Base-by-base conservation (phyloP, 2,329 filamentous ascomycete species). In the Madurella fahalii region DNA sequence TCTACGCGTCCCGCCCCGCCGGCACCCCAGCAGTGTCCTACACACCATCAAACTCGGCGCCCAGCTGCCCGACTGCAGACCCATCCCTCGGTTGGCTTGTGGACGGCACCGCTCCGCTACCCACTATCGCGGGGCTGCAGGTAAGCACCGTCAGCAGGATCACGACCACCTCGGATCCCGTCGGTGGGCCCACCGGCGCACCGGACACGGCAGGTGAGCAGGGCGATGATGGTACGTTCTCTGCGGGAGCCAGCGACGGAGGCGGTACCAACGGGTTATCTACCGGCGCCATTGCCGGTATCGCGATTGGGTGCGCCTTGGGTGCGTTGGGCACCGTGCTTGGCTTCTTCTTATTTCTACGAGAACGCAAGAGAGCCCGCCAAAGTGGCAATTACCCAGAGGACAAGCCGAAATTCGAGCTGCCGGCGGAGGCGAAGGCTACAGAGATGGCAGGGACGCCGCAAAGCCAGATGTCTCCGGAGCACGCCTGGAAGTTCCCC, bases 201-300 rank as follows among this genome's bases (percentile, higher is more conserved):
- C 25, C 25, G 3, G 25, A 25, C 25, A 7, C 25, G 25, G 25
- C 25, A 25, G 25, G 7, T 25, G 25, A 7, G 25, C 25, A 25
- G 7, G 25, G 25, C 7, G 25, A 25, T 25, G 25, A 25, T 7
- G 25, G 25, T 7, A 18, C 46, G 16, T 16, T 4, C 32, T 20
- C 11, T 40, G n/a, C 17, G n/a, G 31, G 15, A n/a, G 42, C n/a
- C 7, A 30, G 30, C n/a, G 31, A 17, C 5, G 50, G 44, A 2
- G 44, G 34, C 9, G 34, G 9, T 11, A 5, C 34, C 34, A 11
- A 11, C 13, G 9, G 39, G 15, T 31, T 54, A 31, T 49, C 52
- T 8, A 50, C 45, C 2, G 52, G 45, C 5, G 52, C 52, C 31
- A 37, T 54, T 4, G 52, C 52, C 1, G 52, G 52, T 2, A 39